Percentiles rank a stretch among this genome's conserved stretches.
Conservation (phyloP, 2,329 filamentous ascomycete species). For the Penicillium sp. region DNA sequence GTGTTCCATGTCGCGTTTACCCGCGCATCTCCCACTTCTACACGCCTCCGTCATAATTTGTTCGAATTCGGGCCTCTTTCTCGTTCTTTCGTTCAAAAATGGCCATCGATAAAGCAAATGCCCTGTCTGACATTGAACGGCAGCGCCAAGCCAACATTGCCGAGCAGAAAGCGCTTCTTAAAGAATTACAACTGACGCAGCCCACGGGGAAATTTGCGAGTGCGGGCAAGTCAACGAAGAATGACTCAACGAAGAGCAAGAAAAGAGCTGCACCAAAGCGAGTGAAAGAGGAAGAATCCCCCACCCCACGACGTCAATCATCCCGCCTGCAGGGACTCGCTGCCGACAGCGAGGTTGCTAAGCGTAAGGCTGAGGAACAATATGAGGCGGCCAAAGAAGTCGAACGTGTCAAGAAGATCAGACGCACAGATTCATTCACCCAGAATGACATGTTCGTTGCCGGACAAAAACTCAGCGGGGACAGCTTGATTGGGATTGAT, state of each 20-base stretch:
- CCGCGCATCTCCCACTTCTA: neutral
- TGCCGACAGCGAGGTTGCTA: conserved; percentile 66
- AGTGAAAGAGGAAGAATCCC: conserved; percentile 62
- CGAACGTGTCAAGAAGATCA: conserved; percentile 61
- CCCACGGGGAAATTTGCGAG: conserved; percentile 66
- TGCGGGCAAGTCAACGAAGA: conserved; percentile 49
- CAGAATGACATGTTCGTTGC: conserved; percentile 77
- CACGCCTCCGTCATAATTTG: neutral
- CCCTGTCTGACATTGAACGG: neutral
- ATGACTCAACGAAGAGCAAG: conserved; percentile 51
- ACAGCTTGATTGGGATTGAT: conserved; percentile 63
- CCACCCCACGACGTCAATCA: conserved; percentile 59
- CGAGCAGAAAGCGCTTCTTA: conserved; percentile 78
- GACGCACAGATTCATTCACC: conserved; percentile 67
- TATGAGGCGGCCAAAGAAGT: conserved; percentile 57
- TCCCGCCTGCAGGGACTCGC: conserved; percentile 63
- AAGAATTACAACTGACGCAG: conserved; percentile 68
- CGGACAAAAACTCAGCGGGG: conserved; percentile 69
- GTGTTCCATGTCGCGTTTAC: conserved; percentile 14
- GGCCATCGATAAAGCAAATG: neutral
- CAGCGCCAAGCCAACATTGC: conserved; percentile 73
- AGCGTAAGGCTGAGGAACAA: conserved; percentile 68
- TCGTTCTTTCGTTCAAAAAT: neutral
- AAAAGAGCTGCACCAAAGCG: conserved; percentile 50
- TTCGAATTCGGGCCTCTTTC: neutral